Conservation (phyloP, 768 basidiomycete genomes). For the Podaxis sp. region DNA sequence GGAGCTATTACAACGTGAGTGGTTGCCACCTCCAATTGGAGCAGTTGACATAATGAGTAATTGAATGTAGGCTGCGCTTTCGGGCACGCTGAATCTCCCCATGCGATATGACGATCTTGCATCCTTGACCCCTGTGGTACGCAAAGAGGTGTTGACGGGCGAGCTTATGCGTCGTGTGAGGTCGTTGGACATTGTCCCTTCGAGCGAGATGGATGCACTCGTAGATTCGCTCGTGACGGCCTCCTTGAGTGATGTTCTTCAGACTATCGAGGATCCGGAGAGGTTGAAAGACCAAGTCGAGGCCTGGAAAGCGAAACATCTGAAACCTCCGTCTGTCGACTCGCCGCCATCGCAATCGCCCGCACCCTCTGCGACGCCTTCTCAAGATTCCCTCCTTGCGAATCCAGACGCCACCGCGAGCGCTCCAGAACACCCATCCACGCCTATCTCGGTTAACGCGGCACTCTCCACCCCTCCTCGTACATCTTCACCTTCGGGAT, state of each 20-base stretch:
- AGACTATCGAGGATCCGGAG: constrained; percentile 68
- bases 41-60: neutral
- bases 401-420: constrained; percentile 78
- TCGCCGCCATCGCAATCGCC: constrained; percentile 35
- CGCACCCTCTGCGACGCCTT: constrained; percentile 39
- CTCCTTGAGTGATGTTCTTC: constrained; percentile 75
- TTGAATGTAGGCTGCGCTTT: constrained; percentile 65
- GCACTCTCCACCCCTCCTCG: constrained; percentile 81
- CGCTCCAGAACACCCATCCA: constrained; percentile 88
- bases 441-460: constrained; percentile 75
- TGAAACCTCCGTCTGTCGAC: constrained; percentile 2
- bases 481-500: constrained; percentile 78
- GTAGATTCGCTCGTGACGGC: constrained; percentile 73
- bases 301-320: constrained; percentile 31
- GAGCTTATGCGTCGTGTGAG: constrained; percentile 79
- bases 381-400: constrained; percentile 71
- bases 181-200: constrained; percentile 49
- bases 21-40: constrained; percentile 12
- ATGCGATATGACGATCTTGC: constrained; percentile 89
- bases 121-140: constrained; percentile 80
- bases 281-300: constrained; percentile 68
- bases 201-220: constrained; percentile 57
- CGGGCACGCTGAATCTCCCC: constrained; percentile 76
- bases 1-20: constrained; percentile 82
- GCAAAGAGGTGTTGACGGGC: constrained; percentile 82